Conservation (phyloP, 805 yeast genomes). For the Wickerhamiella vanderwaltii region DNA sequence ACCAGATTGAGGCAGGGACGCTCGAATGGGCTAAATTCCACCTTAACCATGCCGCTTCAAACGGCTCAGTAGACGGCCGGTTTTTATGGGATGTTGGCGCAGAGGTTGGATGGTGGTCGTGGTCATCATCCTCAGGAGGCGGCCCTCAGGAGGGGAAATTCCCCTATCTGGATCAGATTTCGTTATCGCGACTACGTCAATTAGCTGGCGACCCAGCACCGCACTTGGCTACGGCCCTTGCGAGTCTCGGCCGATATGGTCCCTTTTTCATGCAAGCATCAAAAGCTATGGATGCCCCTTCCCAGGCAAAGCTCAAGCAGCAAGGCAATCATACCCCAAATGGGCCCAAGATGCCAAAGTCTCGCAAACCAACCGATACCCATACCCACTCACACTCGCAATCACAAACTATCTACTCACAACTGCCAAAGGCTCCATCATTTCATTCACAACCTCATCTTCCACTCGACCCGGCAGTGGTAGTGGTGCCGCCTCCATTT, state of each 20-base stretch:
- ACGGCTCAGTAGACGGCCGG: constrained; percentile 57
- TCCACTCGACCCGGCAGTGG: too few relatives aligned
- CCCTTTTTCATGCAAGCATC: background rate
- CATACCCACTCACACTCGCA: too few relatives aligned
- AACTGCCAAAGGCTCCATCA: too few relatives aligned
- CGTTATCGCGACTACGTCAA: background rate
- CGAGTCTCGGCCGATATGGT: background rate
- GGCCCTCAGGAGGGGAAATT: background rate
- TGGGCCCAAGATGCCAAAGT: background rate
- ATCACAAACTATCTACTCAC: too few relatives aligned
- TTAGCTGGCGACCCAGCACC: constrained; percentile 44
- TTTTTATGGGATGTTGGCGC: constrained; percentile 46
- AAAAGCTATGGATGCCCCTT: background rate
- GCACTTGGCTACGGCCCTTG: constrained; percentile 41
- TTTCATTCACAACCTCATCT: too few relatives aligned
- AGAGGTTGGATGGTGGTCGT: constrained; percentile 9
- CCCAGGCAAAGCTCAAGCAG: too few relatives aligned
- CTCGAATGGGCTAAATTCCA: constrained; percentile 59
- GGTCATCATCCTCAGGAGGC: too few relatives aligned
- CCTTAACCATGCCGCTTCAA: constrained; percentile 48
- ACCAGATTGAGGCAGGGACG: constrained; percentile 36
- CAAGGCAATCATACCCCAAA: too few relatives aligned
- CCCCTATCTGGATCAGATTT: background rate
- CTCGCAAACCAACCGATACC: background rate
- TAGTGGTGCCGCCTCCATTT: too few relatives aligned